Evolutionary conservation across 1,139 yeast species (phyloP).

Genomic region (Kluyveromyces sp.): DNA sequence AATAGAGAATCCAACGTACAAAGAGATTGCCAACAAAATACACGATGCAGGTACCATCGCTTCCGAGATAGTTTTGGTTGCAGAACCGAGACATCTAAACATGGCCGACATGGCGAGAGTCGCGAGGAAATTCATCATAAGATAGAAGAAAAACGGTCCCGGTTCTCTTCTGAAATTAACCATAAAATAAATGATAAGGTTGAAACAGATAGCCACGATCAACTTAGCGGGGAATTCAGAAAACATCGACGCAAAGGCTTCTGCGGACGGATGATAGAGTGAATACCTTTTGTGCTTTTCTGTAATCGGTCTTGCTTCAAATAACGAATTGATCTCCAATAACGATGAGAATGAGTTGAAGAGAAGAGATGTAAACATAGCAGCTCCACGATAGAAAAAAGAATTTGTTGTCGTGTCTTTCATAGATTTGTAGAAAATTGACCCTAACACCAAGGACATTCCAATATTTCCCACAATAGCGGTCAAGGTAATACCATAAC

Average conservation of each 20-base stretch:
- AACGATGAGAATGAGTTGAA: constrained; percentile 72
- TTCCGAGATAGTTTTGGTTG: constrained; percentile 50
- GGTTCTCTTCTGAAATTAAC: constrained; percentile 57
- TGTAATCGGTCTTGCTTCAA: constrained; percentile 70
- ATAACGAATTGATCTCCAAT: constrained; percentile 62
- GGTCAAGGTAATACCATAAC: constrained; percentile 55
- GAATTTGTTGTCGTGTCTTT: constrained; percentile 39
- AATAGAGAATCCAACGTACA: constrained; percentile 70
- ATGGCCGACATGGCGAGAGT: constrained; percentile 64
- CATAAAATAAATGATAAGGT: constrained; percentile 59
- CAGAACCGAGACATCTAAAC: constrained; percentile 66
- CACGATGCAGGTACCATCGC: constrained; percentile 72
- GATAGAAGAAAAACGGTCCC: constrained; percentile 64
- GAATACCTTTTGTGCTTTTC: constrained; percentile 76
- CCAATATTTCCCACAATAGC: constrained; percentile 56
- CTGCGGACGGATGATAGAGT: constrained; percentile 70
- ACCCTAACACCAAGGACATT: constrained; percentile 69
- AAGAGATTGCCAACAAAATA: constrained; percentile 51
- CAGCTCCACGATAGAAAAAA: constrained; percentile 62
- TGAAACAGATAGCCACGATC: constrained; percentile 49
- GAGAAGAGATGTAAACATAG: constrained; percentile 69
- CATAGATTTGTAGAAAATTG: constrained; percentile 62
- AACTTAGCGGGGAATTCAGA: constrained; percentile 64
- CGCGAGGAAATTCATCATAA: constrained; percentile 46
- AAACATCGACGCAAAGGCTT: constrained; percentile 61